Percentiles rank a stretch among this genome's conserved stretches.
These are phyloP conservation scores for Sesbania bispinosa DNA, from an alignment of 306 rosid species.

Conservation along the genomic window DNA sequence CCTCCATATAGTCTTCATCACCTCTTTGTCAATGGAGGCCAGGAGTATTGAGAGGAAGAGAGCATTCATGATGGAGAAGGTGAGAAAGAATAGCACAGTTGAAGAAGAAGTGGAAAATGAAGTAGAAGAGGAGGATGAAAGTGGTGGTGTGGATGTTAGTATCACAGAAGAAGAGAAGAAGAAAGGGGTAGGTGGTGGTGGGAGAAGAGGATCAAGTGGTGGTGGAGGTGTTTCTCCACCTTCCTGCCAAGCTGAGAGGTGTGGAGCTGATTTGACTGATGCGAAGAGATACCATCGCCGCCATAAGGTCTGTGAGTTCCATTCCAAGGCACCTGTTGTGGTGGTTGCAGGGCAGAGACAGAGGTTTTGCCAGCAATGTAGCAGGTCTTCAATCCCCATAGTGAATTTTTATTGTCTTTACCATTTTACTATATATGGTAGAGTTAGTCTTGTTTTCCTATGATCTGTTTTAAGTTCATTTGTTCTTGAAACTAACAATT, in stretches of 20 bases:
- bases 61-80: constrained; percentile 42
- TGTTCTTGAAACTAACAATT: not conserved
- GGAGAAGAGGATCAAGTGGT: constrained; percentile 40
- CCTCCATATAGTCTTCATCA: not conserved
- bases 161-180: constrained; percentile 47
- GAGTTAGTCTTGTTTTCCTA: not conserved
- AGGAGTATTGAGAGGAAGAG: constrained; percentile 54
- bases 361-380: constrained; percentile 98
- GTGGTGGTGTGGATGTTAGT: constrained; percentile 2
- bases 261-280: constrained; percentile 64
- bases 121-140: constrained; percentile 57
- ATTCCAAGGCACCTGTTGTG: constrained; percentile 73
- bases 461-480: not conserved
- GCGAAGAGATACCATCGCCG: constrained; percentile 92
- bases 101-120: constrained; percentile 67
- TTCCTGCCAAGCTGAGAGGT: constrained; percentile 78
- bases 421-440: not conserved
- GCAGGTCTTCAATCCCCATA: constrained; percentile 57
- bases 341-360: constrained; percentile 72
- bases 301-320: constrained; percentile 93
- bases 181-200: constrained; percentile 32
- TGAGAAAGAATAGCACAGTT: constrained; percentile 32
- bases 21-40: constrained; percentile 46
- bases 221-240: constrained; percentile 51
- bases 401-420: not conserved